Percentiles rank a stretch among this genome's conserved stretches.
phyloP scores from a whole-genome alignment of 78 protist genomes.

The Dictyostelium brefeldianum region DNA sequence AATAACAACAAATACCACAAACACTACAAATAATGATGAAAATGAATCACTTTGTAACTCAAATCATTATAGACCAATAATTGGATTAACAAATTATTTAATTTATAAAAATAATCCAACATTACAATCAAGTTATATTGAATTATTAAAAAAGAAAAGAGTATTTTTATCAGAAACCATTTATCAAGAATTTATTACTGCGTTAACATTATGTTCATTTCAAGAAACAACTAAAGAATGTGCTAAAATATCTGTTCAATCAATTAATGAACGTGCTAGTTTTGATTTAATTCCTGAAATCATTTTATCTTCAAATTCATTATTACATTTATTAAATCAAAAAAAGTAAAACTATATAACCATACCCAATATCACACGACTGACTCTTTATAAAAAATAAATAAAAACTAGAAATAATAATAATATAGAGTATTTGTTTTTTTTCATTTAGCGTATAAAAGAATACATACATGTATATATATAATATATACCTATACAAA shows the following conservation, averaged over 20 bases:
- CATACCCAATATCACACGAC: too few relatives aligned
- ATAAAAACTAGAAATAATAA: too few relatives aligned
- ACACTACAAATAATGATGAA: neutral
- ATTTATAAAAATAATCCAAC: neutral
- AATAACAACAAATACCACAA: neutral
- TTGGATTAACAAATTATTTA: slow-evolving; percentile 33
- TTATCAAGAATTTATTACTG: slow-evolving; percentile 35
- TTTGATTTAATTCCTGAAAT: slow-evolving; percentile 71
- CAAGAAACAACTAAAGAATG: slow-evolving; percentile 55
- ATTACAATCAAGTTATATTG: neutral
- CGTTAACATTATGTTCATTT: slow-evolving; percentile 66
- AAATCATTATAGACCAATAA: neutral
- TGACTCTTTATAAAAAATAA: too few relatives aligned
- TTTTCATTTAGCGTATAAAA: too few relatives aligned
- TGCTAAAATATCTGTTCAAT: slow-evolving; percentile 26
- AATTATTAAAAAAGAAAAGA: slow-evolving; percentile 26
- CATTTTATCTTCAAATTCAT: slow-evolving; percentile 40
- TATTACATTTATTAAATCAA: slow-evolving; percentile 17
- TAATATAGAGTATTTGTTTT: too few relatives aligned
- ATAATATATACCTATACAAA: too few relatives aligned
- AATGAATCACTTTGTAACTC: neutral
- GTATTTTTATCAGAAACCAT: slow-evolving; percentile 32
- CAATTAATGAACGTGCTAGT: slow-evolving; percentile 48
- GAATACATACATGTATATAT: too few relatives aligned
- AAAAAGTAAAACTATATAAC: too few relatives aligned